Percentiles rank a stretch among this genome's conserved stretches.
phyloP scores from a whole-genome alignment of 75 land plant species.

The Azolla pinnata region DNA sequence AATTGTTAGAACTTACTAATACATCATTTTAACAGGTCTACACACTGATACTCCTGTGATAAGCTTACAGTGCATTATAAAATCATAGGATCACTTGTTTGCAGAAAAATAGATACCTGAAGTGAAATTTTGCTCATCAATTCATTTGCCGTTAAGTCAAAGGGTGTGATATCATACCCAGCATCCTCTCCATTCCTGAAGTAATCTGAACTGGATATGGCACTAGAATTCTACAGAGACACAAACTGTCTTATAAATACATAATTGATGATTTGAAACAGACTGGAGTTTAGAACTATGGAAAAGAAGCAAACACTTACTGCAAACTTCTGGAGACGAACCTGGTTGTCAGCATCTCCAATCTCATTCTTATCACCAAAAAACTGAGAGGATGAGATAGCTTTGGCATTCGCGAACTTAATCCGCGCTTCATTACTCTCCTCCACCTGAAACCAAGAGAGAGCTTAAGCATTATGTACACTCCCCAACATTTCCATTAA shows the following conservation, averaged over 20 bases:
- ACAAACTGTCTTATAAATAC: background rate
- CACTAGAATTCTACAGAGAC: conserved; percentile 48
- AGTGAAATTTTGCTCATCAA: conserved; percentile 71
- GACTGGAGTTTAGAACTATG: background rate
- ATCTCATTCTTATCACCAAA: conserved; percentile 67
- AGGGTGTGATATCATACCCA: conserved; percentile 21
- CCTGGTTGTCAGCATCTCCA: conserved; percentile 42
- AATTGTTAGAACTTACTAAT: too few species aligned
- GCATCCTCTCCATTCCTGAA: conserved; percentile 48
- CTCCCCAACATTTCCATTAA: background rate
- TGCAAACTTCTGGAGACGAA: conserved; percentile 72
- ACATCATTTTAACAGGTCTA: too few species aligned
- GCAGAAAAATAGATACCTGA: conserved; percentile 54
- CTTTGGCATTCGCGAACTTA: conserved; percentile 96
- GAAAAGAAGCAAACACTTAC: conserved; percentile 40
- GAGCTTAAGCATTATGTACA: background rate
- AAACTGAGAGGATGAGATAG: conserved; percentile 93
- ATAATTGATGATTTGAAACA: background rate
- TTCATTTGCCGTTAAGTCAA: conserved; percentile 83
- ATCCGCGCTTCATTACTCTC: conserved; percentile 84
- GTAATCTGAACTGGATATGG: conserved; percentile 94
- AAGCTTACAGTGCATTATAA: too few species aligned
- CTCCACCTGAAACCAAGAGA: conserved; percentile 50
- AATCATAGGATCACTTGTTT: too few species aligned
- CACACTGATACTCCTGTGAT: too few species aligned